Conservation (phyloP, 139 green algal genomes). For the Chlorella sp. region DNA sequence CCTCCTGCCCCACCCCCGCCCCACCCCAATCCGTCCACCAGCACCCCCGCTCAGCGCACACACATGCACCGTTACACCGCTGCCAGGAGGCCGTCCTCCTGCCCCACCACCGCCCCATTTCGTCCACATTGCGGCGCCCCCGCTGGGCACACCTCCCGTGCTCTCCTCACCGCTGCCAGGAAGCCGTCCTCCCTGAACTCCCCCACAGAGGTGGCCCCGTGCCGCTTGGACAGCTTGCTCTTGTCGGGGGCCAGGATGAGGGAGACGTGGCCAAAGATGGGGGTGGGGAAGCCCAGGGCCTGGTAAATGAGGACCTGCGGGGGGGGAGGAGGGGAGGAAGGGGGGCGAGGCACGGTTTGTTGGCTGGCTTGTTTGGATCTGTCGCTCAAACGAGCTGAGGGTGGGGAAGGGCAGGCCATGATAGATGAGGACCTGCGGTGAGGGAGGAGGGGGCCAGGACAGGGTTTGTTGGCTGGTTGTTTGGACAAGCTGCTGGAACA, state of each 20-base stretch:
- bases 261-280: slow-evolving; percentile 93
- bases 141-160: too few species aligned
- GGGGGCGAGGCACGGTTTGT: background rate
- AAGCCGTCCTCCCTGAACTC: slow-evolving; percentile 95
- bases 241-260: slow-evolving; percentile 99
- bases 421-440: too few species aligned
- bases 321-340: background rate
- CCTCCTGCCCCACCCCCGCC: too few species aligned
- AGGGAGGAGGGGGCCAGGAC: too few species aligned
- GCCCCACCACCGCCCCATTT: too few species aligned
- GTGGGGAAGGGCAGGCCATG: background rate
- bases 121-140: too few species aligned
- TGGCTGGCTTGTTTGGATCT: background rate
- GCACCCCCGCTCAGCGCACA: too few species aligned
- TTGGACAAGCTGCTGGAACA: too few species aligned
- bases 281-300: slow-evolving; percentile 87
- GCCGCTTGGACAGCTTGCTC: slow-evolving; percentile 97
- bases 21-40: too few species aligned
- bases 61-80: too few species aligned
- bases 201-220: slow-evolving; percentile 96
- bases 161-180: slow-evolving; percentile 63
- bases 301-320: slow-evolving; percentile 93
- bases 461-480: too few species aligned
- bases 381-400: too few species aligned
- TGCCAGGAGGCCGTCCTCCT: background rate